Conservation (phyloP, 345 rosid genomes). For the Populus simonii region DNA sequence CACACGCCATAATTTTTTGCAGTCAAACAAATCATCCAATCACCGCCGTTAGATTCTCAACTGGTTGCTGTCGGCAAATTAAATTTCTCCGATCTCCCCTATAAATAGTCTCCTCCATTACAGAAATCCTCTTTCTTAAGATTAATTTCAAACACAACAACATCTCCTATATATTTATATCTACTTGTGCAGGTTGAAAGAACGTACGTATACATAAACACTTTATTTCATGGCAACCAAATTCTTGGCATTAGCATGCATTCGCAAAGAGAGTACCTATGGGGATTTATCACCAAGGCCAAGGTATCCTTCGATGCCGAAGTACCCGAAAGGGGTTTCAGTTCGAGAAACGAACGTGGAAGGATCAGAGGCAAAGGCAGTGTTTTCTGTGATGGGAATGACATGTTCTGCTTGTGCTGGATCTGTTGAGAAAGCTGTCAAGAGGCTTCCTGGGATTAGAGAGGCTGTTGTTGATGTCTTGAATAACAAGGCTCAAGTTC, state of each 20-base stretch:
- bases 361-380: slow-evolving; percentile 46
- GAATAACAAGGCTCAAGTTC: slow-evolving; percentile 62
- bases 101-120: neutral
- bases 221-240: slow-evolving; percentile 57
- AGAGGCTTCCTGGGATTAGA: slow-evolving; percentile 75
- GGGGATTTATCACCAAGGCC: slow-evolving; percentile 48
- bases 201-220: neutral
- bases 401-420: slow-evolving; percentile 91
- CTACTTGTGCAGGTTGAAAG: neutral
- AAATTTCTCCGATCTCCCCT: neutral
- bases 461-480: slow-evolving; percentile 77
- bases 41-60: neutral
- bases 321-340: slow-evolving; percentile 52
- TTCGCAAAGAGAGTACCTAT: slow-evolving; percentile 44
- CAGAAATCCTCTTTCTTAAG: neutral
- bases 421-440: slow-evolving; percentile 85
- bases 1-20: too few relatives aligned
- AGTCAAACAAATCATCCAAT: too few relatives aligned
- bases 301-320: slow-evolving; percentile 65
- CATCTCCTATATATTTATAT: neutral
- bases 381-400: slow-evolving; percentile 76
- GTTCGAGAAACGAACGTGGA: slow-evolving; percentile 23
- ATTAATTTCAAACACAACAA: neutral
- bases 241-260: slow-evolving; percentile 59
- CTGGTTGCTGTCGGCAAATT: neutral